These are phyloP conservation scores for Jacaranda mimosifolia DNA, from an alignment of 257 asterid species.

Conservation along the genomic window DNA sequence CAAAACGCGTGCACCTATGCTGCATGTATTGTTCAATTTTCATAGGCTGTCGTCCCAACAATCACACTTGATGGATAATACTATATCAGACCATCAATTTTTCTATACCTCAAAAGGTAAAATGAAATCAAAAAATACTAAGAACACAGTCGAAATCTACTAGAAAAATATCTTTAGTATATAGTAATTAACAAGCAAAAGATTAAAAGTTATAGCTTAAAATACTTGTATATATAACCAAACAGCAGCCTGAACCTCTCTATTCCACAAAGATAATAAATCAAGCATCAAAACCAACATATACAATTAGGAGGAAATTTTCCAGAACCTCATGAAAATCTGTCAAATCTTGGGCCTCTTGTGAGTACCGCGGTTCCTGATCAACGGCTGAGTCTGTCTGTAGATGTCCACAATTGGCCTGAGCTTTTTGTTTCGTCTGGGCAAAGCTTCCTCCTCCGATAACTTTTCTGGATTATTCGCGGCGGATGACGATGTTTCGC, in stretches of 20 bases:
- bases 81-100: too few relatives aligned
- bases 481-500: constrained; percentile 38
- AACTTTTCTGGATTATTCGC: constrained; percentile 12
- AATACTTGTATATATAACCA: too few relatives aligned
- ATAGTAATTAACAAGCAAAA: background rate
- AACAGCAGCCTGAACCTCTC: too few relatives aligned
- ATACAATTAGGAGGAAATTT: too few relatives aligned
- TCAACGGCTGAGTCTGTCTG: constrained; percentile 39
- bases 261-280: too few relatives aligned
- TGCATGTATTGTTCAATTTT: background rate
- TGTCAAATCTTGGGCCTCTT: constrained; percentile 33
- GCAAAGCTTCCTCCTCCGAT: constrained; percentile 39
- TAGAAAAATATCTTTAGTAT: too few relatives aligned
- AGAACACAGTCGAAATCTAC: constrained; percentile 8
- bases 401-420: constrained; percentile 51
- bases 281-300: too few relatives aligned
- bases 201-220: background rate
- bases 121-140: background rate
- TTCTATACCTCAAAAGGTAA: too few relatives aligned
- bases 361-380: constrained; percentile 3
- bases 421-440: constrained; percentile 44
- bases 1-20: background rate
- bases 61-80: too few relatives aligned
- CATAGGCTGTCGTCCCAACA: too few relatives aligned
- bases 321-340: background rate